A percentile compares a stretch with the other conserved stretches of the same genome.
Conservation (phyloP, 257 asterid genomes). For the Solanum etuberosum region DNA sequence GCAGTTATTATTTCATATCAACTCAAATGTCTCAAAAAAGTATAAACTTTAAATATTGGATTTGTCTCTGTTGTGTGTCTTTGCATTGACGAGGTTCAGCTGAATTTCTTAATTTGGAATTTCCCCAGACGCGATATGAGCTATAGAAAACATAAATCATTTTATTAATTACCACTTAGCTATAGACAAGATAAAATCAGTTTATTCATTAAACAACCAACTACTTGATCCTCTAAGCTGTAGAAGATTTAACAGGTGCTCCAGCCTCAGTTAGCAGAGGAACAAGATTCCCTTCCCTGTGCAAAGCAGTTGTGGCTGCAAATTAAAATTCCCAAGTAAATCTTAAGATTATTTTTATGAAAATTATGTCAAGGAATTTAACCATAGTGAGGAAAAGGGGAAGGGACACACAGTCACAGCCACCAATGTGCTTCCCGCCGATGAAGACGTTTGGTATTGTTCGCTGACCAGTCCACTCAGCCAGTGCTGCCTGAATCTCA, state of each 20-base stretch:
- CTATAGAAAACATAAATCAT: neutral
- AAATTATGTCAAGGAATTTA: neutral
- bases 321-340: neutral
- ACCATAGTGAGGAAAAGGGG: neutral
- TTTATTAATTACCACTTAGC: neutral
- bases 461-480: conserved; percentile 62
- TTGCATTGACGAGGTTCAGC: neutral
- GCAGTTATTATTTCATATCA: neutral
- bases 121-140: too few relatives aligned
- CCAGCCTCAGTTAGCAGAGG: conserved; percentile 76
- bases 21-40: neutral
- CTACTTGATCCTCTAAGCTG: conserved; percentile 22
- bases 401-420: conserved; percentile 54
- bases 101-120: too few relatives aligned
- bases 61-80: neutral
- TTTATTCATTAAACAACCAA: neutral
- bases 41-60: neutral
- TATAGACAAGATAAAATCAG: neutral
- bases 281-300: conserved; percentile 60
- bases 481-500: conserved; percentile 67
- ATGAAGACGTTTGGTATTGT: conserved; percentile 87
- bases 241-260: conserved; percentile 43
- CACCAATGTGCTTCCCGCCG: conserved; percentile 86
- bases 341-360: neutral
- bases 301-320: conserved; percentile 63